Evolutionary conservation across 345 rosid species (phyloP), one percentile per base, ranked within the genome.

Genomic region (Salix koriyanagi): DNA sequence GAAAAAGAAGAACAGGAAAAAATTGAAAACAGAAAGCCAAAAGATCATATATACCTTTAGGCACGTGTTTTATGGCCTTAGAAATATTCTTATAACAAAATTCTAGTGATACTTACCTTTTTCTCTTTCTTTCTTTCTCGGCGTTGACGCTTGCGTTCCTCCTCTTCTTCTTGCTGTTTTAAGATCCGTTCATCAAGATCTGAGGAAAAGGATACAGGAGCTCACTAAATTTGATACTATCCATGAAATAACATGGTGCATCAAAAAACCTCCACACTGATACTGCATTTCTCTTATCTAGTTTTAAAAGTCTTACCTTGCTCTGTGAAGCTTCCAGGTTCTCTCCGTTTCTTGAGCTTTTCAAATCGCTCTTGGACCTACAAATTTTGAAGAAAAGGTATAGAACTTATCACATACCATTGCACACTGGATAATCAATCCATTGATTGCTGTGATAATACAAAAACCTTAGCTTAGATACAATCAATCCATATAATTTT

Each of bases 351-450:
- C 89, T 92, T 92, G 73, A 96, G 87, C 62, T 39, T 70, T 77
- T 96, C 99, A 79, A 96, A 96, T 37, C 99, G 90, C 75, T 87
- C 91, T 72, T 90, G 97, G 67, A 96, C 99, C 99, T 96, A 78
- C 74, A 86, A 6, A 42, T 41, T 15, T 67, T 37, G 19, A 46
- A 77, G 41, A 71, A 50, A 46, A 30, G 13, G 14, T 14, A 44
- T 56, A 71, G 36, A 69, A 0, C 52, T 60, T 37, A 41, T n/a
- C 26, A 30, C 6, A 61, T 14, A 52, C 14, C 60, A 72, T 50
- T 19, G 70, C 21, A 36, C 25, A 15, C 26, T 28, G 28, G 69
- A 36, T 44, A 30, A n/a, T 3, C 30, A 50, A 37, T 7, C 13
- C 28, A 9, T 28, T 6, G 37, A 21, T 18, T 39, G 25, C 23